Evolutionary conservation across 2,329 filamentous ascomycete genomes (phyloP).

Genomic region (Aspergillus sp.): DNA sequence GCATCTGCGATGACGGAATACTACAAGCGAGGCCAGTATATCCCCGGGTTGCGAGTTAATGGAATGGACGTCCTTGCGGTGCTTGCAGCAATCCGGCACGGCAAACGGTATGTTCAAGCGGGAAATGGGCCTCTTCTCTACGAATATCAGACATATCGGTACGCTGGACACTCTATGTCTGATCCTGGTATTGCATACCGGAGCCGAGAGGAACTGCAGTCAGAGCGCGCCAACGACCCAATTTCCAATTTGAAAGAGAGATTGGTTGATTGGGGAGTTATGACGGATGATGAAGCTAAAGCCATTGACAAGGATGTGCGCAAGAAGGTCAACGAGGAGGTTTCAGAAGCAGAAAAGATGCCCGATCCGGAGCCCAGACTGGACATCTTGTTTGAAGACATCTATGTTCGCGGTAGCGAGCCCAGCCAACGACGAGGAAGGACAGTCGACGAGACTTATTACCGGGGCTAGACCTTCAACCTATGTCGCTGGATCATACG

Average conservation of each 20-base stretch:
- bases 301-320: slow-evolving; percentile 87
- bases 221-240: slow-evolving; percentile 86
- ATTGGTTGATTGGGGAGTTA: slow-evolving; percentile 86
- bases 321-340: slow-evolving; percentile 77
- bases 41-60: slow-evolving; percentile 96
- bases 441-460: slow-evolving; percentile 85
- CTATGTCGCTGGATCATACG: no score
- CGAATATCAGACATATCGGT: slow-evolving; percentile 97
- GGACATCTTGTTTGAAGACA: slow-evolving; percentile 87
- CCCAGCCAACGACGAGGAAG: slow-evolving; percentile 80
- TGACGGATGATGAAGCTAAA: slow-evolving; percentile 90
- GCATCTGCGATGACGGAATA: slow-evolving; percentile 94
- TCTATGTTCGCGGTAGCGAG: slow-evolving; percentile 83
- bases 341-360: slow-evolving; percentile 85
- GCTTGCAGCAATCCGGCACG: slow-evolving; percentile 87
- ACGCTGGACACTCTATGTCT: slow-evolving; percentile 98
- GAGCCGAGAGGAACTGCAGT: slow-evolving; percentile 97
- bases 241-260: slow-evolving; percentile 95
- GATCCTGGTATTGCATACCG: slow-evolving; percentile 97
- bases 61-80: slow-evolving; percentile 97
- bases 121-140: slow-evolving; percentile 89
- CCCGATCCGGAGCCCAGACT: slow-evolving; percentile 69
- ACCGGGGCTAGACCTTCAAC: slow-evolving; percentile 40
- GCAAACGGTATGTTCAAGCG: slow-evolving; percentile 74
- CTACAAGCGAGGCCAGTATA: slow-evolving; percentile 99